Evolutionary conservation across 164 flowering plant genomes (phyloP).

Genomic region (Vitis amurensis): DNA sequence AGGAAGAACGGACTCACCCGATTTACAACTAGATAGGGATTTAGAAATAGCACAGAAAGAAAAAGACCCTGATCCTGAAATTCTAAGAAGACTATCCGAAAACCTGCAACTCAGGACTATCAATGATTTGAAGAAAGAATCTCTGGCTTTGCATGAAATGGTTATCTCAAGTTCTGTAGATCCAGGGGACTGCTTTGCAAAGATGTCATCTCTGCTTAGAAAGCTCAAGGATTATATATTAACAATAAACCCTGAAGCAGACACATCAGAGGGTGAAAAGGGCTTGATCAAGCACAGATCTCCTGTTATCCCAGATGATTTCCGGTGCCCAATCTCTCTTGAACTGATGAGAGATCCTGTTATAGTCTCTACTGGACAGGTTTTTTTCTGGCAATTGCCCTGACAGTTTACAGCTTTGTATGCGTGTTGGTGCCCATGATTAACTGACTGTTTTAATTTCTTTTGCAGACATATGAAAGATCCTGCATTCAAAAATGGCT

Average conservation of each 20-base stretch:
- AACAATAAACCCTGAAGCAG: slow-evolving; percentile 46
- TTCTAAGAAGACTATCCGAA: slow-evolving; percentile 71
- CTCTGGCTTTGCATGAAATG: slow-evolving; percentile 67
- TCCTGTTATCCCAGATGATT: slow-evolving; percentile 93
- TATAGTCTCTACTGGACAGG: slow-evolving; percentile 97
- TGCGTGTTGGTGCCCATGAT: neutral
- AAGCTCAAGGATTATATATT: slow-evolving; percentile 64
- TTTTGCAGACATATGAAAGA: slow-evolving; percentile 77
- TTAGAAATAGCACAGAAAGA: slow-evolving; percentile 49
- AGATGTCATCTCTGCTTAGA: slow-evolving; percentile 61
- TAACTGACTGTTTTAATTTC: neutral
- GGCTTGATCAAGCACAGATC: slow-evolving; percentile 62
- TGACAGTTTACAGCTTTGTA: neutral
- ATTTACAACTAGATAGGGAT: slow-evolving; percentile 59
- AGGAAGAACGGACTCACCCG: slow-evolving; percentile 52
- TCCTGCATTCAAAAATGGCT: slow-evolving; percentile 86
- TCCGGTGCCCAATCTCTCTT: slow-evolving; percentile 90
- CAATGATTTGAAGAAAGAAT: slow-evolving; percentile 75
- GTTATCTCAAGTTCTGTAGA: slow-evolving; percentile 52
- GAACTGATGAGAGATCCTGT: slow-evolving; percentile 98
- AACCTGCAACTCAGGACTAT: slow-evolving; percentile 67
- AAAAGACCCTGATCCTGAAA: slow-evolving; percentile 47
- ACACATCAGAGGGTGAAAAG: slow-evolving; percentile 46
- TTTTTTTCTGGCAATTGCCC: slow-evolving; percentile 14
- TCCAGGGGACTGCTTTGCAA: slow-evolving; percentile 52